Conservation (phyloP, 2,329 filamentous ascomycete species). For the Helminthosporium solani region DNA sequence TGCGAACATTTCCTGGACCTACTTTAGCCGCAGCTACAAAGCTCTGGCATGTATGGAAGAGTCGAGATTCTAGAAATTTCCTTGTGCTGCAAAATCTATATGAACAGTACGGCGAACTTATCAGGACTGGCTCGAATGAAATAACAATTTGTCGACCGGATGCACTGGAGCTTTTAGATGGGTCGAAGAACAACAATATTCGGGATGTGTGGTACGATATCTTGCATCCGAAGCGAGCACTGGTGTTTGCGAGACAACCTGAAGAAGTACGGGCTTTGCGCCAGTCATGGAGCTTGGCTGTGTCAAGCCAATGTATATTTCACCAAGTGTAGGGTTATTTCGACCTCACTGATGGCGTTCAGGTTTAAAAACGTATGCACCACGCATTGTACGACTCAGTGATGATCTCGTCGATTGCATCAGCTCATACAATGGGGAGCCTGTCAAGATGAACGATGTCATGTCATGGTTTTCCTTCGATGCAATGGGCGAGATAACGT, state of each 20-base stretch:
- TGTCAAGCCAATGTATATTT: conserved; percentile 8
- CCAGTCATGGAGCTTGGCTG: conserved; percentile 7
- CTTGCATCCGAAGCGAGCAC: conserved; percentile 8
- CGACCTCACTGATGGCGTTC: background rate
- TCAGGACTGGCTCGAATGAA: conserved; percentile 12
- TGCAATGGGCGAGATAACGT: conserved; percentile 15
- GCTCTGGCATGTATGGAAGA: conserved; percentile 15
- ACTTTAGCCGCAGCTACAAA: conserved; percentile 12
- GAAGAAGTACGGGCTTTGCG: conserved; percentile 8
- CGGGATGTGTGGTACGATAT: conserved; percentile 16
- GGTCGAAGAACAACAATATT: conserved; percentile 8
- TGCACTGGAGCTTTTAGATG: conserved; percentile 10
- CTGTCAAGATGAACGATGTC: conserved; percentile 12
- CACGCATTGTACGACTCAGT: conserved; percentile 1
- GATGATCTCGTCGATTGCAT: background rate
- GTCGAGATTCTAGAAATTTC: conserved; percentile 10
- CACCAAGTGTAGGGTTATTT: background rate
- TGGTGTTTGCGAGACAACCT: conserved; percentile 10
- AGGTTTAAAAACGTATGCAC: background rate
- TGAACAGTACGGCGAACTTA: conserved; percentile 22
- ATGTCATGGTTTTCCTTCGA: conserved; percentile 19
- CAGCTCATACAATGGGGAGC: conserved; percentile 1
- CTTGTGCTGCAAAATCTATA: conserved; percentile 24
- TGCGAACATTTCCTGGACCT: conserved; percentile 15
- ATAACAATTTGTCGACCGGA: conserved; percentile 13